phyloP scores from a whole-genome alignment of 2,329 filamentous ascomycete species.

The Ceratocystis cacaofunesta region DNA sequence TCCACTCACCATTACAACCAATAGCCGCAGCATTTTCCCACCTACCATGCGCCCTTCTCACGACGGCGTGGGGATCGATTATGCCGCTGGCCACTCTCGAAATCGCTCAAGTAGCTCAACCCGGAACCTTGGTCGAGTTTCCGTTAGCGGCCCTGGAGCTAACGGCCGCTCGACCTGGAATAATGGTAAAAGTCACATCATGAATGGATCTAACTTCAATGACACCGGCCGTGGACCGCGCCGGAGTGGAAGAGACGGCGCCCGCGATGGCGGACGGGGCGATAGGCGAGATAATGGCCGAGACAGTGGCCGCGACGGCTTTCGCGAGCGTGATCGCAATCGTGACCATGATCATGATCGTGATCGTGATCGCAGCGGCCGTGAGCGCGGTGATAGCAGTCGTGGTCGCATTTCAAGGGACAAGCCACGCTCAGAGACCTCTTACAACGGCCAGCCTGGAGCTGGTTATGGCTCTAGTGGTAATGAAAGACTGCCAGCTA shows the following conservation, averaged over 20 bases:
- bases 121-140: slow-evolving; percentile 8
- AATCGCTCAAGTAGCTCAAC: slow-evolving; percentile 11
- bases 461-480: not conserved
- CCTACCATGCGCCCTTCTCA: not conserved
- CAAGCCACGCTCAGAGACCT: not conserved
- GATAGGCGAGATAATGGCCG: not conserved
- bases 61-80: not conserved
- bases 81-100: not conserved
- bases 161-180: not conserved
- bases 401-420: not conserved
- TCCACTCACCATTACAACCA: slow-evolving; percentile 5
- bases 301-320: not conserved
- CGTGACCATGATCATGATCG: too few relatives aligned
- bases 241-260: not conserved
- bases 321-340: not conserved
- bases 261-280: not conserved
- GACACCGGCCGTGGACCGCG: not conserved
- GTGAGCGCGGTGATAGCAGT: not conserved
- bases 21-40: not conserved
- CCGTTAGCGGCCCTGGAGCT: not conserved
- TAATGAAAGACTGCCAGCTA: not conserved
- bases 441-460: not conserved
- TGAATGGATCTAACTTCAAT: not conserved
- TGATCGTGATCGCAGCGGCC: not conserved
- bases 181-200: not conserved